Evolutionary conservation across 2,329 filamentous ascomycete species (phyloP), one percentile per base, ranked within the genome.

Genomic region (Claviceps monticola): DNA sequence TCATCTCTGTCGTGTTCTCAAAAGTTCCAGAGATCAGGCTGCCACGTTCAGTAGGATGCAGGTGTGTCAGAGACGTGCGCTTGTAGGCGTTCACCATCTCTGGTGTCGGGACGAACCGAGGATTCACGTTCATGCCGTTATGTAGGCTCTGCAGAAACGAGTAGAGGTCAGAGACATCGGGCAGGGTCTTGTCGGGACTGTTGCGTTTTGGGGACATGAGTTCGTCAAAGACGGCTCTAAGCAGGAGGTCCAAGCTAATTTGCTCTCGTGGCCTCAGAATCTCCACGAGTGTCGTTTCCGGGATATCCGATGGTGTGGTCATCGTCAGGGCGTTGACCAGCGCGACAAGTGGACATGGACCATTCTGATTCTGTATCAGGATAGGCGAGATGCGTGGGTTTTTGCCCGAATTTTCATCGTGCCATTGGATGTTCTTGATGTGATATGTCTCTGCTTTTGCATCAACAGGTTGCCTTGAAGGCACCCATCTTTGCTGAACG

Each of bases 61-160:
- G 60, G 56, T 80, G 72, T 1, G 72, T 74, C 37, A 79, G 68
- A 0, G 75, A 76, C 3, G 70, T 79, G 49, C 69, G 73, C 62
- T 73, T 74, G 46, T 74, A 73, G 2, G 73, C 71, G 51, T 60
- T 66, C 34, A 71, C 62, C 19, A 72, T 66, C 14, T 76, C 71
- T 7, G 68, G 63, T 0, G 72, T 75, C 2, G 87, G 76, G 7
- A 94, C 76, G 56, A 95, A 93, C 19, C 86, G 81, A 2, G 93
- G 93, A 57, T 98, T 98, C 53, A 97, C 91, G 61, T 97, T 98
- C 87, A 98, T 95, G 39, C 93, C 93, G 0, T 90, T 97, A 59
- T 96, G 88, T 2, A 98, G 71, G 45, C 88, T 86, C 52, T 93
- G 80, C 2, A 98, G 72, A 62, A 98, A 98, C 6, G 78, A 75